Conservation (phyloP, 1,284 basidiomycete species). For the Bondarzewia mesenterica region DNA sequence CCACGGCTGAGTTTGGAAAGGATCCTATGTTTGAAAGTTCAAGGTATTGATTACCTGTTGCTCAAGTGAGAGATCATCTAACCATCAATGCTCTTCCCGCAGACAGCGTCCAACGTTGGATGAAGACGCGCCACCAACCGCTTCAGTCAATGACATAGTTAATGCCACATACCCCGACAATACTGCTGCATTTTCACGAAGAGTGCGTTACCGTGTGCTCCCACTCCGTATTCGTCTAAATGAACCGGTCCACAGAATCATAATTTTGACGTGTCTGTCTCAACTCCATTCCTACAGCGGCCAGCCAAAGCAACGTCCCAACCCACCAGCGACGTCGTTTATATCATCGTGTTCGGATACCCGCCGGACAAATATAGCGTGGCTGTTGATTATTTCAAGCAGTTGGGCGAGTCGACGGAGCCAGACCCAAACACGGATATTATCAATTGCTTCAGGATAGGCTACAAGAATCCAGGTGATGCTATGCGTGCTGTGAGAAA, state of each 20-base stretch:
- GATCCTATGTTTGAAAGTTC: slow-evolving; percentile 75
- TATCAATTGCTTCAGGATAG: slow-evolving; percentile 64
- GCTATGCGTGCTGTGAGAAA: slow-evolving; percentile 68
- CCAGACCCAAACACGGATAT: slow-evolving; percentile 56
- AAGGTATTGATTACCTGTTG: slow-evolving; percentile 30
- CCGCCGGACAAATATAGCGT: slow-evolving; percentile 63
- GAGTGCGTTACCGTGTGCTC: slow-evolving; percentile 24
- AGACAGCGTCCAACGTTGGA: slow-evolving; percentile 57
- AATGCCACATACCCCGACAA: slow-evolving; percentile 41
- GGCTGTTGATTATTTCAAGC: slow-evolving; percentile 64
- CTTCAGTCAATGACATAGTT: slow-evolving; percentile 63
- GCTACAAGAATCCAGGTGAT: slow-evolving; percentile 59
- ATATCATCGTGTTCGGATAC: slow-evolving; percentile 70
- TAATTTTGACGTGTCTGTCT: slow-evolving; percentile 26
- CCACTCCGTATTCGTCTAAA: background rate
- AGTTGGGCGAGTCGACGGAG: slow-evolving; percentile 57
- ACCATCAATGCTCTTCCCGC: background rate
- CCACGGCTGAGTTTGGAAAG: slow-evolving; percentile 62
- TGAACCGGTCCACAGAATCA: slow-evolving; percentile 17
- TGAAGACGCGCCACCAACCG: slow-evolving; percentile 66
- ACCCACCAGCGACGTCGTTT: slow-evolving; percentile 31
- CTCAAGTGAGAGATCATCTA: background rate
- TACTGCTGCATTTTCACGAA: slow-evolving; percentile 32
- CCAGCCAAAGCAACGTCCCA: slow-evolving; percentile 14
- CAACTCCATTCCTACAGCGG: slow-evolving; percentile 15